phyloP scores from a whole-genome alignment of 2,329 filamentous ascomycete genomes.

The Coniella lustricola region DNA sequence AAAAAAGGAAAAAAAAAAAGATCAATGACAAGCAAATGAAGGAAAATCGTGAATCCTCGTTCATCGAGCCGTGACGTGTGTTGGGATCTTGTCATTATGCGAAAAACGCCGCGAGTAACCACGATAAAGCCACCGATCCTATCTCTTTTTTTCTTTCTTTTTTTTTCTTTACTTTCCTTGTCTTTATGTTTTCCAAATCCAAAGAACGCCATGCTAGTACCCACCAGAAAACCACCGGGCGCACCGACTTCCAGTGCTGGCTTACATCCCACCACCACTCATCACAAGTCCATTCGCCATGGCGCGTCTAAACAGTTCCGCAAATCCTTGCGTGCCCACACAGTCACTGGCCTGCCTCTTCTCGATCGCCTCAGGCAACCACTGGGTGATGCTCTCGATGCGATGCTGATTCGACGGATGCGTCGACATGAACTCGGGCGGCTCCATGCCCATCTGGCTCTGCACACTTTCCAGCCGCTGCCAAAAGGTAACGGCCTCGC shows the following conservation, averaged over 20 bases:
- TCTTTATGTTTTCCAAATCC: neutral
- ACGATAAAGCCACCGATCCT: no score
- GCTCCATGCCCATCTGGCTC: constrained; percentile 30
- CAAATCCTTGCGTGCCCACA: constrained; percentile 42
- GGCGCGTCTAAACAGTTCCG: constrained; percentile 44
- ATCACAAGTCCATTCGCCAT: constrained; percentile 29
- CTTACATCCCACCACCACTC: constrained; percentile 7
- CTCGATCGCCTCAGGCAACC: constrained; percentile 50
- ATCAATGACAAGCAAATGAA: no score
- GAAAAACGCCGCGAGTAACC: no score
- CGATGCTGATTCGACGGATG: constrained; percentile 65
- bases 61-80: no score
- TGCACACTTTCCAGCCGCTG: constrained; percentile 52
- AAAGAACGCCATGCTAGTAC: neutral
- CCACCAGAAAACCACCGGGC: neutral
- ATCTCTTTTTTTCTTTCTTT: no score
- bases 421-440: constrained; percentile 68
- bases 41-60: no score
- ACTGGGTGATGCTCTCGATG: constrained; percentile 58
- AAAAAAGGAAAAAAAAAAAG: no score
- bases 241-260: neutral
- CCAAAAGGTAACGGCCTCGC: constrained; percentile 61
- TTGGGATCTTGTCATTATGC: no score
- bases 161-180: no score
- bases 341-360: constrained; percentile 50